Percentiles rank a stretch among this genome's conserved stretches.
Conservation (phyloP, 768 basidiomycete species). For the Solioccasus polychromus region DNA sequence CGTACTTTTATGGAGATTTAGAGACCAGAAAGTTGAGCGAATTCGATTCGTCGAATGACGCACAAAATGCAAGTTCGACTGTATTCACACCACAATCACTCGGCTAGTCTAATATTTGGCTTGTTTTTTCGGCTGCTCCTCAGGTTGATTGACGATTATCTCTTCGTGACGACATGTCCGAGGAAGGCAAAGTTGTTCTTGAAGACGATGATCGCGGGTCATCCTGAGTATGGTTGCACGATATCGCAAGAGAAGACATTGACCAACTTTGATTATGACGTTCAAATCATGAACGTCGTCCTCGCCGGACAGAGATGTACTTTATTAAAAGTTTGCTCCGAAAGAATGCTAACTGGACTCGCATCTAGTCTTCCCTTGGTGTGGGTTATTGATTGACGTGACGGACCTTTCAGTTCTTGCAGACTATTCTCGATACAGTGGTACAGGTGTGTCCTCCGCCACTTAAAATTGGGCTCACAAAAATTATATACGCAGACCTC, state of each 20-base stretch:
- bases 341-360: neutral
- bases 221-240: constrained; percentile 92
- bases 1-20: constrained; percentile 92
- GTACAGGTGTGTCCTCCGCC: constrained; percentile 45
- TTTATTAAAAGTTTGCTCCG: neutral
- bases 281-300: constrained; percentile 51
- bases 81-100: neutral
- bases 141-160: constrained; percentile 92
- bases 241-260: constrained; percentile 88
- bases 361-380: constrained; percentile 86
- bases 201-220: constrained; percentile 74
- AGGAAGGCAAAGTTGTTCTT: constrained; percentile 67
- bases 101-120: neutral
- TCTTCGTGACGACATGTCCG: constrained; percentile 74
- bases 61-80: constrained; percentile 63
- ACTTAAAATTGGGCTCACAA: neutral
- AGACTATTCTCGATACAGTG: constrained; percentile 71
- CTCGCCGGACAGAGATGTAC: constrained; percentile 44
- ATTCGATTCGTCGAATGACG: constrained; percentile 51
- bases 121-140: constrained; percentile 65
- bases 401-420: constrained; percentile 70
- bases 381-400: constrained; percentile 81
- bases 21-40: constrained; percentile 50
- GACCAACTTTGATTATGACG: constrained; percentile 75
- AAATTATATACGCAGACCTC: constrained; percentile 44